These are phyloP conservation scores for Blastocystis sp. DNA, from an alignment of 352 stramenopile genomes.

Conservation along the genomic window DNA sequence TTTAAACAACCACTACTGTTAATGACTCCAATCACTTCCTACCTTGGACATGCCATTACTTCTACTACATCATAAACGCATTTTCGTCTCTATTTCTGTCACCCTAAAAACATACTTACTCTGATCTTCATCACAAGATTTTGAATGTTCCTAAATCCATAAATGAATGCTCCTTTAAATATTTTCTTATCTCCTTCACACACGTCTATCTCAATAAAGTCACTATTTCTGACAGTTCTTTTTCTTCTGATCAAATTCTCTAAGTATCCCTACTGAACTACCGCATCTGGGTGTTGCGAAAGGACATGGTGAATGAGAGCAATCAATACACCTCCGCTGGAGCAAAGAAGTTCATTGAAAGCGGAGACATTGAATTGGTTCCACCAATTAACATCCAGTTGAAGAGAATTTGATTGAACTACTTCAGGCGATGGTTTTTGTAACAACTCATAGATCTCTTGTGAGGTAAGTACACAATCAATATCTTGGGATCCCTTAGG, in stretches of 20 bases:
- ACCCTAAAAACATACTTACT: not conserved
- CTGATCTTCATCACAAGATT: constrained; percentile 66
- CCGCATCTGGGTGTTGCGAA: not conserved
- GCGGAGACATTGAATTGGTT: not conserved
- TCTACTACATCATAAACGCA: constrained; percentile 53
- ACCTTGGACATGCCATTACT: constrained; percentile 62
- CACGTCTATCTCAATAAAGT: constrained; percentile 57
- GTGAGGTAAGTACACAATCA: constrained; percentile 38
- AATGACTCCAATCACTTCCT: not conserved
- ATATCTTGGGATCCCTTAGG: not conserved
- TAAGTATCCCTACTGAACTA: not conserved
- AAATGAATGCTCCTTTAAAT: constrained; percentile 48
- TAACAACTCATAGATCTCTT: constrained; percentile 16
- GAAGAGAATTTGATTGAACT: not conserved
- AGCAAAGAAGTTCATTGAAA: not conserved
- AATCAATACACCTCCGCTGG: constrained; percentile 8
- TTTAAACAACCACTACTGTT: constrained; percentile 43
- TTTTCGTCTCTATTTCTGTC: constrained; percentile 20
- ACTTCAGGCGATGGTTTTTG: not conserved
- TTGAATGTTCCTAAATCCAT: constrained; percentile 64
- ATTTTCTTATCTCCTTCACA: not conserved
- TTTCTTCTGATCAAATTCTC: not conserved
- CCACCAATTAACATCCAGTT: not conserved
- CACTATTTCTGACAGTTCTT: constrained; percentile 32
- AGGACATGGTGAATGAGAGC: not conserved